Percentiles rank a stretch among this genome's conserved stretches.
These are phyloP conservation scores for Auxenochlorella pyrenoidosa DNA, from an alignment of 139 green algal species.

Conservation along the genomic window DNA sequence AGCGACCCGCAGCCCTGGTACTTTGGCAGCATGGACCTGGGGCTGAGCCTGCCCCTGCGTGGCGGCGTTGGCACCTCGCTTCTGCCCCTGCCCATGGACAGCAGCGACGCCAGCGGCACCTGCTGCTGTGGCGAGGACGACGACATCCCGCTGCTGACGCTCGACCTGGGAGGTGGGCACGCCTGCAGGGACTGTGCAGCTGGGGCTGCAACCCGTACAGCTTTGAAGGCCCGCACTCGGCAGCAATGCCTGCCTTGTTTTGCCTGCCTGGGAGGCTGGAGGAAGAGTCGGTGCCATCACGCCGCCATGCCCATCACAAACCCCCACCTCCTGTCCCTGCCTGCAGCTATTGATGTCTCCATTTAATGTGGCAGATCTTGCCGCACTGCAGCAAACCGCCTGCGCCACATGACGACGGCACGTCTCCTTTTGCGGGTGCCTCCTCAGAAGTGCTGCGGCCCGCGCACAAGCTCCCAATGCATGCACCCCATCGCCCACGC, in stretches of 20 bases:
- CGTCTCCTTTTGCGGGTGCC: background rate
- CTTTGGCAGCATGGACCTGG: constrained; percentile 29
- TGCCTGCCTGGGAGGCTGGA: background rate
- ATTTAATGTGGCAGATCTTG: background rate
- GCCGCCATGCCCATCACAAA: background rate
- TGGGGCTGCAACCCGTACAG: too few species aligned
- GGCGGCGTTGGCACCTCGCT: too few species aligned
- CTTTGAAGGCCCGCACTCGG: too few species aligned
- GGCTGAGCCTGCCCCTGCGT: background rate
- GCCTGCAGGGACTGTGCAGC: background rate
- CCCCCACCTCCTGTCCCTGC: background rate
- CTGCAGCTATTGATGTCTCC: constrained; percentile 28
- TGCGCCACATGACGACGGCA: too few species aligned
- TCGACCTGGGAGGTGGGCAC: constrained; percentile 24
- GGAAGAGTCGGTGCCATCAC: too few species aligned
- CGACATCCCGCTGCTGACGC: constrained; percentile 8
- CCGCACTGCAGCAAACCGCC: too few species aligned
- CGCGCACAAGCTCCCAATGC: too few species aligned
- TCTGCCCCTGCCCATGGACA: background rate
- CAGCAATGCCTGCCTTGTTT: too few species aligned
- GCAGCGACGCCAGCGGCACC: background rate
- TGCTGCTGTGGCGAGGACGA: background rate
- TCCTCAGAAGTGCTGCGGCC: too few species aligned
- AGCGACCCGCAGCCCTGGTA: constrained; percentile 7
- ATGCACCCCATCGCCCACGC: background rate